These are phyloP conservation scores for Candida sp. DNA, from an alignment of 1,139 yeast species.

Conservation along the genomic window DNA sequence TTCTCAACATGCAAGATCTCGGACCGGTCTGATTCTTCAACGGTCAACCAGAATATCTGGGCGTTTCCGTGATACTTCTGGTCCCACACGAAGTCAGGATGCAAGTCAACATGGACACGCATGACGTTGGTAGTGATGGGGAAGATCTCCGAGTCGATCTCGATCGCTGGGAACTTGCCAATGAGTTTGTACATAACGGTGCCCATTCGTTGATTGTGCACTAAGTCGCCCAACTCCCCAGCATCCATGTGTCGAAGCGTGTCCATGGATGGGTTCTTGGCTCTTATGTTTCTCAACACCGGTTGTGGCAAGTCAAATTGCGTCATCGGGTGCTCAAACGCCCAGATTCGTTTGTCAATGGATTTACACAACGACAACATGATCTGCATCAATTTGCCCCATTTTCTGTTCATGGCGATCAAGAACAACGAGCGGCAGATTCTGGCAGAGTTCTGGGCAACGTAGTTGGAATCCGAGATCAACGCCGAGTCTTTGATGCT, in stretches of 20 bases:
- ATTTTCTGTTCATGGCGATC: slow-evolving; percentile 83
- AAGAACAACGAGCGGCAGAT: slow-evolving; percentile 90
- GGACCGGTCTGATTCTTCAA: slow-evolving; percentile 81
- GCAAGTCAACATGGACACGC: slow-evolving; percentile 73
- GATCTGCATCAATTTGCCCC: slow-evolving; percentile 83
- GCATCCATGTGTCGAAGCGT: slow-evolving; percentile 74
- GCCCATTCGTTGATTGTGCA: slow-evolving; percentile 83
- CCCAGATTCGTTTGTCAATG: slow-evolving; percentile 85
- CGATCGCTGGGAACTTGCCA: slow-evolving; percentile 75
- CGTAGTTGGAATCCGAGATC: slow-evolving; percentile 86
- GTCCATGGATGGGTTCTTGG: slow-evolving; percentile 71
- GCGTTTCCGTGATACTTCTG: slow-evolving; percentile 79
- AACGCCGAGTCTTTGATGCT: slow-evolving; percentile 78
- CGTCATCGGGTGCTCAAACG: slow-evolving; percentile 86
- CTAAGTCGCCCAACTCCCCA: slow-evolving; percentile 85
- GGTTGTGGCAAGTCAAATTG: slow-evolving; percentile 84
- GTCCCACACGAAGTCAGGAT: slow-evolving; percentile 89
- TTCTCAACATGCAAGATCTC: slow-evolving; percentile 84
- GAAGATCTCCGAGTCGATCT: slow-evolving; percentile 80
- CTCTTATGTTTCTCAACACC: slow-evolving; percentile 63
- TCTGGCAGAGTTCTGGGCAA: slow-evolving; percentile 95
- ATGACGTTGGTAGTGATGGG: slow-evolving; percentile 90
- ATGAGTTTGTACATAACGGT: slow-evolving; percentile 59
- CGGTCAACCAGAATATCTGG: slow-evolving; percentile 91
- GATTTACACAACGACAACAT: slow-evolving; percentile 85